A percentile compares a stretch with the other conserved stretches of the same genome.
Evolutionary conservation across 345 rosid species (phyloP).

Genomic region (Psidium friedrichsthalianum): DNA sequence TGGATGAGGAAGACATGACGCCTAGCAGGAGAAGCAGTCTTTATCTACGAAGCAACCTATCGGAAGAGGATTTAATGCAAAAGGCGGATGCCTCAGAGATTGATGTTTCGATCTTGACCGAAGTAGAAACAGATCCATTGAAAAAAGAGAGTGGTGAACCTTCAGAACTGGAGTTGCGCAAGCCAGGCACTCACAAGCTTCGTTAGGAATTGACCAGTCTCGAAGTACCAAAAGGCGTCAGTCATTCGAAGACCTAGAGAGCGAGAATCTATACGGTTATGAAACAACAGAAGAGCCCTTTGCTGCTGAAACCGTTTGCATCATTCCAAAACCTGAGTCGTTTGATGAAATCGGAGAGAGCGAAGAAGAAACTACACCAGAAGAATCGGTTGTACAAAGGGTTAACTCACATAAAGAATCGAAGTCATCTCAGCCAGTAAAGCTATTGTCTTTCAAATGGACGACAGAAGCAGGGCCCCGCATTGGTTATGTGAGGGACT

Average conservation of each 20-base stretch:
- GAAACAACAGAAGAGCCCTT: conserved; percentile 21
- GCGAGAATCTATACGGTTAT: conserved; percentile 17
- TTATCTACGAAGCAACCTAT: conserved; percentile 44
- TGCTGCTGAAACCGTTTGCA: neutral
- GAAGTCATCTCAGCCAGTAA: conserved; percentile 24
- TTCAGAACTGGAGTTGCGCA: conserved; percentile 4
- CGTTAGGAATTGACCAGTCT: conserved; percentile 23
- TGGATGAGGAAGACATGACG: conserved; percentile 37
- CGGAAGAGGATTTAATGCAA: conserved; percentile 37
- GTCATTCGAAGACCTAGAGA: conserved; percentile 9
- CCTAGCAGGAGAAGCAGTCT: conserved; percentile 29
- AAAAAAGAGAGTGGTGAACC: conserved; percentile 15
- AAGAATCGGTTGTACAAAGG: conserved; percentile 3
- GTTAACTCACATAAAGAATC: conserved; percentile 20
- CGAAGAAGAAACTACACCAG: conserved; percentile 12
- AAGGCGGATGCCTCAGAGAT: conserved; percentile 18
- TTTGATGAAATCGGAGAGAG: conserved; percentile 24
- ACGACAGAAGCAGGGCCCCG: conserved; percentile 43
- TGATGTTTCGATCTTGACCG: conserved; percentile 6
- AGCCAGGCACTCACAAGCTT: conserved; percentile 7
- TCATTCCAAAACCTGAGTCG: neutral
- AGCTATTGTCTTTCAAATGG: conserved; percentile 38
- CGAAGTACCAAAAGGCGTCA: conserved; percentile 33
- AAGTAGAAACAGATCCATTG: conserved; percentile 11
- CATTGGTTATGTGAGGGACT: conserved; percentile 34